Evolutionary conservation across 2,329 filamentous ascomycete species (phyloP).

Genomic region (Colletotrichum limetticola): DNA sequence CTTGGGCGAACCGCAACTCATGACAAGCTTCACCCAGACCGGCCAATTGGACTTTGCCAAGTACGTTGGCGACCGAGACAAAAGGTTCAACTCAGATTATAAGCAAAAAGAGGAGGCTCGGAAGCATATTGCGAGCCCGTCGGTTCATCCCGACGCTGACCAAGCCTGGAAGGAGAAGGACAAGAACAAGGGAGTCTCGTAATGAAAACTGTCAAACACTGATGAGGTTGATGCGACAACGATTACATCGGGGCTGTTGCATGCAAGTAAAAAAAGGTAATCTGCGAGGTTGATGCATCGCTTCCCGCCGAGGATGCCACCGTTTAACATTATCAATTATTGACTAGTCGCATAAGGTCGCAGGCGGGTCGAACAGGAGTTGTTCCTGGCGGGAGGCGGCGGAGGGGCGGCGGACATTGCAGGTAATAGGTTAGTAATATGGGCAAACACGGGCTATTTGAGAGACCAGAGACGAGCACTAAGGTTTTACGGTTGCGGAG

Average conservation of each 20-base stretch:
- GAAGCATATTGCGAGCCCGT: conserved; percentile 51
- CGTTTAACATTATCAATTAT: background rate
- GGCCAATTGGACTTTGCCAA: conserved; percentile 60
- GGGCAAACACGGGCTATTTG: background rate
- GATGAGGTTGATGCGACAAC: conserved; percentile 7
- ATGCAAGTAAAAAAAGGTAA: background rate
- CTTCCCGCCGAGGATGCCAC: conserved; percentile 3
- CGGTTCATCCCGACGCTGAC: conserved; percentile 49
- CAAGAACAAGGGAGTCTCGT: background rate
- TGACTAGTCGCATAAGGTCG: conserved; percentile 16
- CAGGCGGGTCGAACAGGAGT: conserved; percentile 30
- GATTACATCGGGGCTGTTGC: background rate
- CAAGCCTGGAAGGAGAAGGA: conserved; percentile 32
- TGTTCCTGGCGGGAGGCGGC: background rate
- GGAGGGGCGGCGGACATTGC: background rate
- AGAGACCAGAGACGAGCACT: background rate
- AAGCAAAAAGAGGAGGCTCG: conserved; percentile 56
- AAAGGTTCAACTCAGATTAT: conserved; percentile 57
- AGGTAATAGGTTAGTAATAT: background rate
- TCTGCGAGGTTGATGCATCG: conserved; percentile 3
- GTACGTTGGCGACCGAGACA: conserved; percentile 56
- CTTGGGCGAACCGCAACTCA: conserved; percentile 62
- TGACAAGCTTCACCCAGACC: conserved; percentile 63
- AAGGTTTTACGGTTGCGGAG: conserved; percentile 12
- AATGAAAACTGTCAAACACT: conserved; percentile 15